phyloP scores from a whole-genome alignment of 2,329 filamentous ascomycete genomes.

The Coniella lustricola region DNA sequence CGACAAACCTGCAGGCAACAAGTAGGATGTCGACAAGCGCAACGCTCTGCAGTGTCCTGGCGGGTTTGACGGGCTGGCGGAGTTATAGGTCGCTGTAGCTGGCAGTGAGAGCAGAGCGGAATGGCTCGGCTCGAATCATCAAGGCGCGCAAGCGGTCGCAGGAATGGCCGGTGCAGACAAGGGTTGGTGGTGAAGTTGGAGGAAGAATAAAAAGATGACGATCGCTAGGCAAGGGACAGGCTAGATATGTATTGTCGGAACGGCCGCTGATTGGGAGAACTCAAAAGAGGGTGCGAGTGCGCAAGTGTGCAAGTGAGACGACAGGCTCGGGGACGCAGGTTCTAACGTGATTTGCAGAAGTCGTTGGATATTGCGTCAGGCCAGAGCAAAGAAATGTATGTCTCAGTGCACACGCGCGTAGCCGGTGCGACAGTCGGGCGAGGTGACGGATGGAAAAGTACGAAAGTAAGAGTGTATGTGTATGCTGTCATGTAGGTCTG shows the following conservation, averaged over 20 bases:
- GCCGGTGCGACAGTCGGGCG: slow-evolving; percentile 7
- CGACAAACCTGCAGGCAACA: no score
- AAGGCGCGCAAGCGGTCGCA: not conserved
- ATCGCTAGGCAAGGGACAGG: slow-evolving; percentile 1
- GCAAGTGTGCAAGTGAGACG: slow-evolving; percentile 1
- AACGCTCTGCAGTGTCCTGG: no score
- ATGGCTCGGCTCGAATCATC: no score
- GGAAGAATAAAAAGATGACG: slow-evolving; percentile 2
- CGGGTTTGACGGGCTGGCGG: no score
- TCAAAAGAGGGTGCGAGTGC: not conserved
- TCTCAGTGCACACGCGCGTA: slow-evolving; percentile 10
- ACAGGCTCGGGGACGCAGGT: no score
- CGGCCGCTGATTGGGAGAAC: not conserved
- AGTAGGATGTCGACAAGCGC: not conserved
- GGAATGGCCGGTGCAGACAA: not conserved
- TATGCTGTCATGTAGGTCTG: not conserved
- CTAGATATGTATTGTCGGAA: slow-evolving; percentile 1
- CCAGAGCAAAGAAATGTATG: slow-evolving; percentile 10
- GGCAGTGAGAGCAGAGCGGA: not conserved
- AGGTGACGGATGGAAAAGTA: not conserved
- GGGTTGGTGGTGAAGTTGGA: slow-evolving; percentile 4
- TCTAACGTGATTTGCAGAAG: no score
- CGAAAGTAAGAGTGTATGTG: not conserved
- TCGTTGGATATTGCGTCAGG: slow-evolving; percentile 1
- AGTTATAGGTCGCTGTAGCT: no score